Evolutionary conservation across 2,329 filamentous ascomycete species (phyloP), one percentile per base, ranked within the genome.

Genomic region (Cladosporium sp.): DNA sequence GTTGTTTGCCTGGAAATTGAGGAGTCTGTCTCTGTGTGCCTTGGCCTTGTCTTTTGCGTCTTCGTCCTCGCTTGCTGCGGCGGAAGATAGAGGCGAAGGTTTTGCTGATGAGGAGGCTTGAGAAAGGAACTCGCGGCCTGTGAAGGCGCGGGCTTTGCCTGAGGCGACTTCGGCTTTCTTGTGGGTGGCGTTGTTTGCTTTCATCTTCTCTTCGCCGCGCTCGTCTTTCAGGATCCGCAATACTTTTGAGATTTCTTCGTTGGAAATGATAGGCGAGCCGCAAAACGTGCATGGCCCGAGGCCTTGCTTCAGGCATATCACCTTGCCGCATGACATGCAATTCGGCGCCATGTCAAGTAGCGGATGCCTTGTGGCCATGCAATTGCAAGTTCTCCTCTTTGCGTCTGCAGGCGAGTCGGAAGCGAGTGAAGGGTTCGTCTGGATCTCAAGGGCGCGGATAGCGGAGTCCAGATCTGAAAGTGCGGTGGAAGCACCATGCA

Each of bases 211-310:
- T 65, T 89, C 87, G 2, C 93, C 94, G 5, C 93, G 88, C 79
- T 98, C 94, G 62, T 92, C 90, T 46, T 89, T 88, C 14, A 99
- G 83, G 72, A 94, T 89, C 29, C 86, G 85, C 58, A 98, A 90
- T 87, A 99, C 97, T 37, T 86, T 87, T 72, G 96, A 90, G 11
- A 97, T 87, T 64, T 98, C 93, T 3, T 85, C 80, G 0, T 86
- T 76, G 33, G 85, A 89, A 8, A 99, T 81, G 0, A 99, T 81
- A 0, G 92, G 87, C 0, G 85, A 83, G 0, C 88, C 88, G 80
- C 95, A 99, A 74, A 91, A 97, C 0, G 94, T 97, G 77, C 95
- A 99, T 0, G 94, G 94, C 0, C 94, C 94, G 0, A 98, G 83
- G 0, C 95, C 95, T 78, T 99, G 93, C 73, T 95, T 93, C 28